phyloP scores from a whole-genome alignment of 2,329 filamentous ascomycete species.

The Diplodia sapinea region DNA sequence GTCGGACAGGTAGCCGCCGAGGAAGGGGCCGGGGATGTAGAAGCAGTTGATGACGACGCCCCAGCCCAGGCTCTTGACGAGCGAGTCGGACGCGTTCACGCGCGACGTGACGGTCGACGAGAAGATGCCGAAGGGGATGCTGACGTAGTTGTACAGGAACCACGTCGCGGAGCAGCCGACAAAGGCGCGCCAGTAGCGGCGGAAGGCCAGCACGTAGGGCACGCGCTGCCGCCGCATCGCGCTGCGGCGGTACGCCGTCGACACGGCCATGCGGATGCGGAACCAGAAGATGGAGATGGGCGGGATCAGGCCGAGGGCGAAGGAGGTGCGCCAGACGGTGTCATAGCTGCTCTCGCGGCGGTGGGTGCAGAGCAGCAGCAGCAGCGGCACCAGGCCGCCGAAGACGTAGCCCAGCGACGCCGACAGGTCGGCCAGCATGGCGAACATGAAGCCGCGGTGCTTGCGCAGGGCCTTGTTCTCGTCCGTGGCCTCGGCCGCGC shows the following conservation, averaged over 20 bases:
- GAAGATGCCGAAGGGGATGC: constrained; percentile 62
- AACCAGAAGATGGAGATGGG: constrained; percentile 61
- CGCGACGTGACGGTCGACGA: constrained; percentile 55
- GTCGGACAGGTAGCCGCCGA: constrained; percentile 40
- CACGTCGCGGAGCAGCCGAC: constrained; percentile 57
- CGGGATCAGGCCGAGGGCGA: constrained; percentile 58
- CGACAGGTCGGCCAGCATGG: constrained; percentile 60
- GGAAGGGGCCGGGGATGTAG: constrained; percentile 40
- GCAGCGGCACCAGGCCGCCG: constrained; percentile 56
- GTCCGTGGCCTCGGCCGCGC: constrained; percentile 61
- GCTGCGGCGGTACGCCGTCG: constrained; percentile 56
- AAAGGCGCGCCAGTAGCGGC: constrained; percentile 57
- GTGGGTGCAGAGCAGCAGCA: constrained; percentile 58
- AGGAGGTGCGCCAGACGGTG: constrained; percentile 58
- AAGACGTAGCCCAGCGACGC: constrained; percentile 59
- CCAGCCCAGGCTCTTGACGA: constrained; percentile 39
- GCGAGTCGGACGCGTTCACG: constrained; percentile 36
- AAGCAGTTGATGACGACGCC: constrained; percentile 39
- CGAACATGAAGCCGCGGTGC: constrained; percentile 61
- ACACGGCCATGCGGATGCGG: constrained; percentile 59
- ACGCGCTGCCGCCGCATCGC: constrained; percentile 49
- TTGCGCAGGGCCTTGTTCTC: constrained; percentile 54
- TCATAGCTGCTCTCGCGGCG: constrained; percentile 50
- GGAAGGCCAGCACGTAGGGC: constrained; percentile 57
- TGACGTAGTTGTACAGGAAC: constrained; percentile 63